Conservation (phyloP, 106 monocot genomes). For the Cymbidium sinense region DNA sequence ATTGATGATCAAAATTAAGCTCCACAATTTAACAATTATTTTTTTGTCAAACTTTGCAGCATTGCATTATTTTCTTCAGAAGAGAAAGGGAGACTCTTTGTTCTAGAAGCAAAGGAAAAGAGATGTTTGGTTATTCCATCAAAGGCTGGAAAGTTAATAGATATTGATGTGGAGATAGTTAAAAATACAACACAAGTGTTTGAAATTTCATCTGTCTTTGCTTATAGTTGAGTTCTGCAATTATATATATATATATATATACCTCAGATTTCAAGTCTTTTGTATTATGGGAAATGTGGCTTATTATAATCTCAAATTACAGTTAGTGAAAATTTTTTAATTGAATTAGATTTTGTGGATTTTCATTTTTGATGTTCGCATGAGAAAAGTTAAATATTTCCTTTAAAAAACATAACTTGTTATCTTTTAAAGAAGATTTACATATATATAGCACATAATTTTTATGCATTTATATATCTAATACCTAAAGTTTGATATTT, state of each 20-base stretch:
- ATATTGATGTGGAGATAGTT: constrained; percentile 53
- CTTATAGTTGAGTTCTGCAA: constrained; percentile 15
- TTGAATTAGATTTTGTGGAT: too few relatives aligned
- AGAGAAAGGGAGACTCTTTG: constrained; percentile 70
- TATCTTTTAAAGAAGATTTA: too few relatives aligned
- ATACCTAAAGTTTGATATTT: too few relatives aligned
- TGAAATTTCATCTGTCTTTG: constrained; percentile 34
- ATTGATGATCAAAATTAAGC: neutral
- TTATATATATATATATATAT: neutral
- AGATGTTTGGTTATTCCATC: constrained; percentile 61
- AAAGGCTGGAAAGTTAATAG: constrained; percentile 58
- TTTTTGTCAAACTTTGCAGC: constrained; percentile 24
- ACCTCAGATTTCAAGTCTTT: too few relatives aligned
- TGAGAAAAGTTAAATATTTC: too few relatives aligned
- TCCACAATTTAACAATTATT: neutral
- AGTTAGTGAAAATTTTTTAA: too few relatives aligned
- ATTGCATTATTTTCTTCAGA: constrained; percentile 78
- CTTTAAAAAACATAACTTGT: too few relatives aligned
- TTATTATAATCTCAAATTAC: too few relatives aligned
- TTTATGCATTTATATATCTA: too few relatives aligned
- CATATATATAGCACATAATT: too few relatives aligned
- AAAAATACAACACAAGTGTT: constrained; percentile 42
- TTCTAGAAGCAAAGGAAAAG: constrained; percentile 62
- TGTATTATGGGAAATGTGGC: too few relatives aligned
- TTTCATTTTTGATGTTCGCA: too few relatives aligned